phyloP scores from a whole-genome alignment of 2,329 filamentous ascomycete species.

The Arthrinium puccinioides region DNA sequence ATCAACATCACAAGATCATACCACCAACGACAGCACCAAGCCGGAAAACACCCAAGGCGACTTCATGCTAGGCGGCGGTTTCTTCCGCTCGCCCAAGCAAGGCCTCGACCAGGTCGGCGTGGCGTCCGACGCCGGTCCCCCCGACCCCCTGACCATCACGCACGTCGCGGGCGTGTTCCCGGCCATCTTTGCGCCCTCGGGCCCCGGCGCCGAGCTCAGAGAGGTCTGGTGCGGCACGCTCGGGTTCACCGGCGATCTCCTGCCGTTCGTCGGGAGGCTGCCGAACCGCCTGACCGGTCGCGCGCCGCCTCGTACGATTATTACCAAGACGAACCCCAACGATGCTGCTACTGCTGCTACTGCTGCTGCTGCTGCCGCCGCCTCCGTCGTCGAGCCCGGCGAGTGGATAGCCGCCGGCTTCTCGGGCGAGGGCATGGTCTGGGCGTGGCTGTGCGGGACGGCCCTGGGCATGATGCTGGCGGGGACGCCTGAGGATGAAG shows the following conservation, averaged over 20 bases:
- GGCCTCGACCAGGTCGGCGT: conserved; percentile 39
- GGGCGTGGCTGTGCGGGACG: conserved; percentile 43
- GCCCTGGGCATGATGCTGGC: conserved; percentile 39
- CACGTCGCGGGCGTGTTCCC: conserved; percentile 35
- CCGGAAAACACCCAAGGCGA: conserved; percentile 23
- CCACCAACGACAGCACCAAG: conserved; percentile 10
- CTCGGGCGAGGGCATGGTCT: conserved; percentile 45
- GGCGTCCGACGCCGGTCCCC: conserved; percentile 32
- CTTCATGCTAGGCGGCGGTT: conserved; percentile 48
- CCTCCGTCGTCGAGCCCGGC: neutral
- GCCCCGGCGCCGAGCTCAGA: conserved; percentile 21
- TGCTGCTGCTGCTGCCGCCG: neutral
- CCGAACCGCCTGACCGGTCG: conserved; percentile 22
- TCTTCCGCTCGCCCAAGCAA: conserved; percentile 31
- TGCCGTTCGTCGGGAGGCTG: conserved; percentile 43
- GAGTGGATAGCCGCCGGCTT: conserved; percentile 48
- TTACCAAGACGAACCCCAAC: too few relatives aligned
- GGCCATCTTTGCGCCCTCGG: conserved; percentile 29
- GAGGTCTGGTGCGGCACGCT: conserved; percentile 43
- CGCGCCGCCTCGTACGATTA: neutral
- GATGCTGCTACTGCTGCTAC: too few relatives aligned
- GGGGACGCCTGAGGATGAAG: conserved; percentile 24
- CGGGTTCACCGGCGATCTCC: conserved; percentile 36
- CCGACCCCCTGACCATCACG: conserved; percentile 29
- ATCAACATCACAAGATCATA: too few relatives aligned